Conservation (phyloP, 2,329 filamentous ascomycete genomes). For the Uncinocarpus reesii region DNA sequence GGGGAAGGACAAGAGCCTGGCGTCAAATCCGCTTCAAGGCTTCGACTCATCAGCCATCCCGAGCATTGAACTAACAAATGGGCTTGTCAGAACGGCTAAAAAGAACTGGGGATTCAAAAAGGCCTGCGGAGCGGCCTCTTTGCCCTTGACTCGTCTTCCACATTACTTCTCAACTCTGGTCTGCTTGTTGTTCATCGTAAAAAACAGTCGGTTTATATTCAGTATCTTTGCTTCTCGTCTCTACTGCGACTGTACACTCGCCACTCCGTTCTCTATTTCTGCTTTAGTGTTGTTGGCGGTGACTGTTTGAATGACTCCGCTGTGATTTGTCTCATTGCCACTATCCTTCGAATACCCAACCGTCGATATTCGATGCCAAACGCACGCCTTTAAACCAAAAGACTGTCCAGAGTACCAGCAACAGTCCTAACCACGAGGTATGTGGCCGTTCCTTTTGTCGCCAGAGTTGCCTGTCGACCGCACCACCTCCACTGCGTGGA, state of each 20-base stretch:
- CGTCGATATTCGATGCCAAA: too few relatives aligned
- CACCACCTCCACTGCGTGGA: background rate
- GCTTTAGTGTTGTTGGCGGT: constrained; percentile 11
- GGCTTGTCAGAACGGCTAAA: constrained; percentile 1
- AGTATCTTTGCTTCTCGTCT: too few relatives aligned
- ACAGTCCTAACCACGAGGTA: background rate
- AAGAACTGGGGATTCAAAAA: background rate
- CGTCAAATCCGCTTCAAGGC: background rate
- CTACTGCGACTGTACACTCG: background rate
- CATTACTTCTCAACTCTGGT: background rate
- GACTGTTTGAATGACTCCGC: background rate
- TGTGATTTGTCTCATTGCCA: background rate
- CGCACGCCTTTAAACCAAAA: too few relatives aligned
- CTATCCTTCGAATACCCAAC: background rate
- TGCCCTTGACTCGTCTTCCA: background rate
- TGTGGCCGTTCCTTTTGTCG: background rate
- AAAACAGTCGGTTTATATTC: background rate
- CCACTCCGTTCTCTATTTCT: constrained; percentile 2
- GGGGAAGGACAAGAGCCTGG: background rate
- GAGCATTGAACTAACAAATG: constrained; percentile 8
- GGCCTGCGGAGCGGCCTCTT: background rate
- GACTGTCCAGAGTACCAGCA: too few relatives aligned
- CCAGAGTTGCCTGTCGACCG: background rate
- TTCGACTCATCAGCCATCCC: background rate
- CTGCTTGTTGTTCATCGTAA: background rate